phyloP scores from a whole-genome alignment of 305 asterid species.

The Fraxinus dipetala region DNA sequence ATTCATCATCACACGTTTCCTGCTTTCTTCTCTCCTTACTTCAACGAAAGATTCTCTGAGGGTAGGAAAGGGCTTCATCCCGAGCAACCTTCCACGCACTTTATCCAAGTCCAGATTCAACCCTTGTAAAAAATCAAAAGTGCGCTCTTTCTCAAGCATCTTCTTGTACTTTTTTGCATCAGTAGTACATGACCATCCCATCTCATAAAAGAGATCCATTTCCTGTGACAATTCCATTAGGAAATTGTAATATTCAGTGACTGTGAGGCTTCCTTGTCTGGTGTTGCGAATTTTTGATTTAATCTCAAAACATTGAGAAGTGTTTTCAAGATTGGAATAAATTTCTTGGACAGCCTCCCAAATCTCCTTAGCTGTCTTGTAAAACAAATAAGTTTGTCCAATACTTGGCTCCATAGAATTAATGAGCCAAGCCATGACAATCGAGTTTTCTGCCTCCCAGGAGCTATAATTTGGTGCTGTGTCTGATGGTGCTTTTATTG shows the following conservation, averaged over 20 bases:
- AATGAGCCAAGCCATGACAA: not conserved
- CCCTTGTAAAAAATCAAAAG: not conserved
- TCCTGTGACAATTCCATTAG: not conserved
- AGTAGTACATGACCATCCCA: no score
- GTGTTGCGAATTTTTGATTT: not conserved
- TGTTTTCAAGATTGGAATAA: no score
- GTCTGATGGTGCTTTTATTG: not conserved
- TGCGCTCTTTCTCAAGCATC: no score
- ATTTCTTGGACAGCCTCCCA: no score
- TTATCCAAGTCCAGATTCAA: not conserved
- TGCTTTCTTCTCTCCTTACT: not conserved
- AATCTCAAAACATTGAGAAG: no score
- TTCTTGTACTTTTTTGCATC: no score
- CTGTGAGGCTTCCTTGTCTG: not conserved
- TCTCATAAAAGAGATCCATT: no score
- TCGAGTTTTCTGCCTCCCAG: not conserved
- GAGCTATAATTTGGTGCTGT: not conserved
- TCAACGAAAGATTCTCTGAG: not conserved
- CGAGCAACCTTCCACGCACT: not conserved
- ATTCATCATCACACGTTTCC: not conserved
- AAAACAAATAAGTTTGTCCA: not conserved
- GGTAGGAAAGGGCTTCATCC: not conserved
- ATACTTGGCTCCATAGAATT: not conserved
- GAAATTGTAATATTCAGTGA: not conserved
- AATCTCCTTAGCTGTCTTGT: not conserved